These are phyloP conservation scores for Acanthamoeba healyi DNA, from an alignment of 208 protist genomes.

Conservation along the genomic window DNA sequence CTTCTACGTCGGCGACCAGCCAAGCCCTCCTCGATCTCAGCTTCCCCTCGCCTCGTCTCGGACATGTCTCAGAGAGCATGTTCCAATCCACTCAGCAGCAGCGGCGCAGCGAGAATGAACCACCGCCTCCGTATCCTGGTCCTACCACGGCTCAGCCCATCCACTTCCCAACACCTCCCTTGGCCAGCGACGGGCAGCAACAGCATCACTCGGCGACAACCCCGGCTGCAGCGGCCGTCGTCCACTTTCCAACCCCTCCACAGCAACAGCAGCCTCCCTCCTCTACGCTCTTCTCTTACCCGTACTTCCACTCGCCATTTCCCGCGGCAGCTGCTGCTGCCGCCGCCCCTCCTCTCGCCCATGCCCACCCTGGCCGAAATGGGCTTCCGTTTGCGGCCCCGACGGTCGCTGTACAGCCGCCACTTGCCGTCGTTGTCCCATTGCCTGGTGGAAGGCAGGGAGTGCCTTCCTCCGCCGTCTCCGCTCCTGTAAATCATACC, in stretches of 20 bases:
- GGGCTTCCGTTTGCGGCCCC: background rate
- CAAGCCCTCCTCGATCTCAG: conserved; percentile 30
- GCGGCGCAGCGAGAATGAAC: background rate
- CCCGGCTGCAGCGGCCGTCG: background rate
- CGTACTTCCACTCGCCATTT: background rate
- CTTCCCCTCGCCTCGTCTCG: background rate
- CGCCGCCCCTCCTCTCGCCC: background rate
- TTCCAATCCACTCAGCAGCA: background rate
- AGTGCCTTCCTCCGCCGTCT: background rate
- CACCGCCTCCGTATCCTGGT: conserved; percentile 22
- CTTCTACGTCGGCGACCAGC: background rate
- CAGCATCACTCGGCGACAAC: background rate
- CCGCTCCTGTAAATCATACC: background rate
- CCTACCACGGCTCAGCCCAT: conserved; percentile 7
- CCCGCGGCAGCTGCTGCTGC: background rate
- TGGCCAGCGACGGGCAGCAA: background rate
- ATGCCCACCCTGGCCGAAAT: background rate
- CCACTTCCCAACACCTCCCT: background rate
- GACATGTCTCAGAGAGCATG: background rate
- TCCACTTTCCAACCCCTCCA: background rate
- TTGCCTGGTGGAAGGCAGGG: background rate
- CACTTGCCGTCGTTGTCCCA: background rate
- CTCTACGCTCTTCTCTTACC: background rate
- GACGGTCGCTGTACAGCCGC: background rate
- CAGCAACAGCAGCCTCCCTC: background rate